Conservation (phyloP, 352 stramenopile species). For the Pythium phragmitis region DNA sequence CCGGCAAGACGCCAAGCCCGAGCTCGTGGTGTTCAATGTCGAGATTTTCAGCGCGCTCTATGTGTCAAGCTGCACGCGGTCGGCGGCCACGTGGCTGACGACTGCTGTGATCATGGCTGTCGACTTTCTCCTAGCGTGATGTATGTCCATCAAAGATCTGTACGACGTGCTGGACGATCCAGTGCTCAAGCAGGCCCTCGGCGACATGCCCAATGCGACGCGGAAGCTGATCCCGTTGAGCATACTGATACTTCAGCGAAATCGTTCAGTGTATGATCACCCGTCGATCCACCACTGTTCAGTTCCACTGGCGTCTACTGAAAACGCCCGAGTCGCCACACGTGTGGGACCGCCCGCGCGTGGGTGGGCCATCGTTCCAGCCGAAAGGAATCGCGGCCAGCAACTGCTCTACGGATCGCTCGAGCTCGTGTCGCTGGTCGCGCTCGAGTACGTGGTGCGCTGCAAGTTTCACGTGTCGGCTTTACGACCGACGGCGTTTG, state of each 20-base stretch:
- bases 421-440: slow-evolving; percentile 25
- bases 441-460: slow-evolving; percentile 19
- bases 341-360: neutral
- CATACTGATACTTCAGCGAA: neutral
- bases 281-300: neutral
- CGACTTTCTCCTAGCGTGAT: slow-evolving; percentile 21
- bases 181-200: neutral
- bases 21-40: slow-evolving; percentile 24
- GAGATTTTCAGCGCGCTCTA: slow-evolving; percentile 45
- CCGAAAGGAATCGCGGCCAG: neutral
- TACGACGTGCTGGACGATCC: slow-evolving; percentile 16
- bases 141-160: slow-evolving; percentile 22
- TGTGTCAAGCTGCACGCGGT: slow-evolving; percentile 34
- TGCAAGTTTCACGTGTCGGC: slow-evolving; percentile 21
- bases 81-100: slow-evolving; percentile 19
- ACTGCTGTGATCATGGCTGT: slow-evolving; percentile 25
- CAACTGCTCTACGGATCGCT: slow-evolving; percentile 23
- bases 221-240: slow-evolving; percentile 7
- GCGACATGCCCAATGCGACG: neutral
- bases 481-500: slow-evolving; percentile 25
- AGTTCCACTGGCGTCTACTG: no score
- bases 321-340: no score
- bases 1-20: slow-evolving; percentile 29
- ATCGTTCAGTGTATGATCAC: neutral
- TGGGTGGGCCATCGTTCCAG: neutral